Percentiles rank a stretch among this genome's conserved stretches.
Evolutionary conservation across 805 yeast species (phyloP).

Genomic region (Kluyveromyces nonfermentans): DNA sequence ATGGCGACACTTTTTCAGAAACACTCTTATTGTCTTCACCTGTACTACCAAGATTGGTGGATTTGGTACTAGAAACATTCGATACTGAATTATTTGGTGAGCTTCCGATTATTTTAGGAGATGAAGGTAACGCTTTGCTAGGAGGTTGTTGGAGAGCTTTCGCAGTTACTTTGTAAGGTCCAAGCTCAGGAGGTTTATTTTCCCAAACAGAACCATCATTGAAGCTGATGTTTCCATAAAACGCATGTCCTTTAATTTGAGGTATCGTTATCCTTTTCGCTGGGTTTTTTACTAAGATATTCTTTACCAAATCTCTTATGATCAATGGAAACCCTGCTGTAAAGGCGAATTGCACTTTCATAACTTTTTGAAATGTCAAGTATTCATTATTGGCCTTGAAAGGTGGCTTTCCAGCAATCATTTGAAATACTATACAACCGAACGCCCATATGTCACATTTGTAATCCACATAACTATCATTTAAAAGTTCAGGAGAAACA

Average conservation of each 20-base stretch:
- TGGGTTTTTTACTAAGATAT: constrained; percentile 56
- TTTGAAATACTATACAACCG: constrained; percentile 90
- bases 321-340: constrained; percentile 77
- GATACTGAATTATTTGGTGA: constrained; percentile 9
- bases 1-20: neutral
- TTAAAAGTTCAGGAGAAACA: constrained; percentile 72
- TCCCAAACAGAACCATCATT: constrained; percentile 51
- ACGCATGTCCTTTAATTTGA: constrained; percentile 53
- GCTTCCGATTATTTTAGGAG: constrained; percentile 14
- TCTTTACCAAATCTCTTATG: constrained; percentile 62
- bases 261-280: constrained; percentile 49
- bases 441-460: constrained; percentile 99
- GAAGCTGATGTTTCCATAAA: constrained; percentile 51
- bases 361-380: constrained; percentile 70
- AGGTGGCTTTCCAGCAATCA: constrained; percentile 90
- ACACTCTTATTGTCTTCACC: neutral
- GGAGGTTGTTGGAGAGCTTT: constrained; percentile 52
- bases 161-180: constrained; percentile 67
- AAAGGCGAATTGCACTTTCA: constrained; percentile 71
- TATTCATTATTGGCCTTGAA: constrained; percentile 79
- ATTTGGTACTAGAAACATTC: neutral
- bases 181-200: constrained; percentile 48
- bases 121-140: constrained; percentile 9
- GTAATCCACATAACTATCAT: constrained; percentile 71
- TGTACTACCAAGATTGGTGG: neutral